Evolutionary conservation across 371 early-diverging fungal genomes (phyloP).

Genomic region (Mucor irregularis): DNA sequence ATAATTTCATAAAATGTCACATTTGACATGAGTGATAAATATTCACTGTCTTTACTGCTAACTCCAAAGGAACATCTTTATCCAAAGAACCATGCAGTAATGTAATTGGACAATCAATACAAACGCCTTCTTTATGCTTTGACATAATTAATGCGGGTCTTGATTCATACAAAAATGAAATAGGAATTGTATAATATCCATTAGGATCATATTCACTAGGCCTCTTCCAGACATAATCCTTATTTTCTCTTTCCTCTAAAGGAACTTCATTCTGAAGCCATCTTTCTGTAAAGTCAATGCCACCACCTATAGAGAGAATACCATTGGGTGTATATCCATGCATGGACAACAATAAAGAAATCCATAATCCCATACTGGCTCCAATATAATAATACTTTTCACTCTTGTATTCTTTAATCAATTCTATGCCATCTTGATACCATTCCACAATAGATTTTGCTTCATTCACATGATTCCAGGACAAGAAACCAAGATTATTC

Average conservation of each 20-base stretch:
- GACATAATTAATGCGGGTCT: constrained; percentile 19
- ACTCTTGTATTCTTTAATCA: not conserved
- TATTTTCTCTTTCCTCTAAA: constrained; percentile 1
- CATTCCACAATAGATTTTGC: constrained; percentile 25
- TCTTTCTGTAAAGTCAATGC: constrained; percentile 39
- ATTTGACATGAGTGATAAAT: not conserved
- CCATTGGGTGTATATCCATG: constrained; percentile 6
- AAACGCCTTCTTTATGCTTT: not conserved
- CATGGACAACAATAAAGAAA: constrained; percentile 30
- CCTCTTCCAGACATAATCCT: constrained; percentile 26
- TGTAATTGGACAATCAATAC: constrained; percentile 18
- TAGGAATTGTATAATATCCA: constrained; percentile 41
- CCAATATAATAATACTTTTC: constrained; percentile 22
- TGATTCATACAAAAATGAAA: constrained; percentile 31
- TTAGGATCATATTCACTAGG: constrained; percentile 32
- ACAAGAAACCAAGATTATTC: constrained; percentile 28
- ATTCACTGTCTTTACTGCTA: constrained; percentile 17
- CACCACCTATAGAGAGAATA: constrained; percentile 42
- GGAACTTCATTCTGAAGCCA: constrained; percentile 38
- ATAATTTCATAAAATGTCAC: constrained; percentile 22
- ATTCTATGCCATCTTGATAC: constrained; percentile 21
- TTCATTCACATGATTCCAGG: constrained; percentile 37
- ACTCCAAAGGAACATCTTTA: constrained; percentile 19
- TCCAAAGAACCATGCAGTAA: constrained; percentile 41
- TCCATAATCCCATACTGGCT: constrained; percentile 47